phyloP scores from a whole-genome alignment of 2,329 filamentous ascomycete species.

The Parastagonospora avenae region DNA sequence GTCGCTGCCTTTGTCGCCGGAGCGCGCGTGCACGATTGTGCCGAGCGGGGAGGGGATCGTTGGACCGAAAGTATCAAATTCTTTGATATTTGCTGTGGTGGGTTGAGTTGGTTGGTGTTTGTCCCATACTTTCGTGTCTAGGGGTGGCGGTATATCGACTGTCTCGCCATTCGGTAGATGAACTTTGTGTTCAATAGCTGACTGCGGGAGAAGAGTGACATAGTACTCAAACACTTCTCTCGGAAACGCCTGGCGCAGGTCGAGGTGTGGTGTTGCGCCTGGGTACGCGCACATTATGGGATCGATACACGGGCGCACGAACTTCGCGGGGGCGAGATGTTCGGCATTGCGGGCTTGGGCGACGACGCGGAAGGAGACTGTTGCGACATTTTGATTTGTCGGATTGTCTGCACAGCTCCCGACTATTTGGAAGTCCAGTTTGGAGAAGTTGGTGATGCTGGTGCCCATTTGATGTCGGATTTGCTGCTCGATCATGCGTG shows the following conservation, averaged over 20 bases:
- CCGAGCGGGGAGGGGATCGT: conserved; percentile 47
- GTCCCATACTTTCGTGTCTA: conserved; percentile 35
- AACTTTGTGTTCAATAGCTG: conserved; percentile 26
- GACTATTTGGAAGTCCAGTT: conserved; percentile 45
- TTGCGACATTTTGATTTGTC: conserved; percentile 54
- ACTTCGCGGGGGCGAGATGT: conserved; percentile 42
- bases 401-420: conserved; percentile 49
- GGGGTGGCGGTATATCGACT: conserved; percentile 41
- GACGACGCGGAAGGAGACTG: conserved; percentile 55
- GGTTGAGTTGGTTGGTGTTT: conserved; percentile 43
- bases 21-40: conserved; percentile 52
- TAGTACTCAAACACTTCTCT: conserved; percentile 51
- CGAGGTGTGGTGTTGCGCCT: conserved; percentile 49
- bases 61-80: conserved; percentile 26
- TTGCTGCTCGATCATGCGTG: conserved; percentile 49
- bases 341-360: conserved; percentile 51
- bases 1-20: conserved; percentile 46
- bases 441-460: conserved; percentile 42
- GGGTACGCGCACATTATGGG: conserved; percentile 53
- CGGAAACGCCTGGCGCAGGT: conserved; percentile 47
- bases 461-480: conserved; percentile 44
- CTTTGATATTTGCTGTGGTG: background rate
- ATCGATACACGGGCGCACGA: conserved; percentile 49
- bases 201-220: conserved; percentile 43
- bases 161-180: conserved; percentile 36